Conservation (phyloP, 2,329 filamentous ascomycete species). For the Byssochlamys sp. region DNA sequence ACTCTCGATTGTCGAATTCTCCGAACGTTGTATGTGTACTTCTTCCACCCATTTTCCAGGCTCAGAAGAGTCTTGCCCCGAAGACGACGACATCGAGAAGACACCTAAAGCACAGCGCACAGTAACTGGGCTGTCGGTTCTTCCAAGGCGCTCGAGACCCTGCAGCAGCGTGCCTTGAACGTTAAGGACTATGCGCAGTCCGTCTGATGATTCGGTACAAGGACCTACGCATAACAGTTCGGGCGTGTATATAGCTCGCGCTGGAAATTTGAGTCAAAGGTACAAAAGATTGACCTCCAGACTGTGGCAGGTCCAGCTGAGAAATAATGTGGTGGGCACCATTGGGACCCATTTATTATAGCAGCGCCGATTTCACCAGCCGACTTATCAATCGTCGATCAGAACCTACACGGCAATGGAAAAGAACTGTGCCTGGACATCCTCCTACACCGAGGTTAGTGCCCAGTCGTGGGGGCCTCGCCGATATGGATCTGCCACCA, state of each 20-base stretch:
- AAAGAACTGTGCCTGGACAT: neutral
- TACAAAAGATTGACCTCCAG: neutral
- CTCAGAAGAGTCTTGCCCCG: neutral
- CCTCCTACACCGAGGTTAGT: neutral
- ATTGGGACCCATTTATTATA: neutral
- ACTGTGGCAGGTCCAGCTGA: neutral
- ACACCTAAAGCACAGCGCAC: neutral
- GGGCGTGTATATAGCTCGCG: neutral
- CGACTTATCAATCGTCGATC: neutral
- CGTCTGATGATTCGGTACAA: neutral
- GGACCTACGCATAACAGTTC: neutral
- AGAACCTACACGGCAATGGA: neutral
- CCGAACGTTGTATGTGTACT: neutral
- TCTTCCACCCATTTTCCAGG: neutral
- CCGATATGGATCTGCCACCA: neutral
- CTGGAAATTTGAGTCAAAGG: neutral
- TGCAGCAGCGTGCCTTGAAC: neutral
- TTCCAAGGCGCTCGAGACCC: neutral
- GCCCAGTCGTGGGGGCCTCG: neutral
- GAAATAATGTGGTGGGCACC: neutral
- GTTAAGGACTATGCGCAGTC: neutral
- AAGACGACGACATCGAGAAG: neutral
- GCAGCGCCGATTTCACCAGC: neutral
- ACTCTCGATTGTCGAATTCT: conserved; percentile 6
- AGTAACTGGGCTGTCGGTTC: neutral